phyloP scores from a whole-genome alignment of 2,329 filamentous ascomycete species.

The Sphaerostilbella broomeana region DNA sequence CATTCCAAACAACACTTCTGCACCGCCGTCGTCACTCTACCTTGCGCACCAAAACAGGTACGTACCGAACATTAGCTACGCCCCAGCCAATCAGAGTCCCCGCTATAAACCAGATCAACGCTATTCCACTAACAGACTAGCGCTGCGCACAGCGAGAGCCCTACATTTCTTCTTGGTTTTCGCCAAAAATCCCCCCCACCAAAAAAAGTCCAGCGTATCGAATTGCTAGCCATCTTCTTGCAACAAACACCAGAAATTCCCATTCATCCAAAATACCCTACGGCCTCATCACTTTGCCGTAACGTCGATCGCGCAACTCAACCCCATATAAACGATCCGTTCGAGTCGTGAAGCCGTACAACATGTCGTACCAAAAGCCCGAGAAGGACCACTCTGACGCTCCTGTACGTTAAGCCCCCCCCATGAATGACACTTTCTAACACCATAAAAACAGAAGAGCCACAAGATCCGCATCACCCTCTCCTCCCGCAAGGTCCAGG shows the following conservation, averaged over 20 bases:
- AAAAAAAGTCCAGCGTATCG: constrained; percentile 14
- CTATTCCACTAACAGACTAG: constrained; percentile 14
- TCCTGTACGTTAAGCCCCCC: constrained; percentile 52
- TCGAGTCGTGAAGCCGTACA: constrained; percentile 73
- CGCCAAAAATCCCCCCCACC: constrained; percentile 14
- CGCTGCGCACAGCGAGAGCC: constrained; percentile 17
- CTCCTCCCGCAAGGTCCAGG: constrained; percentile 86
- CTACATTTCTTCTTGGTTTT: too few relatives aligned
- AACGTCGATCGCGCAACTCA: constrained; percentile 35
- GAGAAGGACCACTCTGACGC: constrained; percentile 91
- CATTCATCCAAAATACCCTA: constrained; percentile 10
- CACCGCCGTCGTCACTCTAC: neutral
- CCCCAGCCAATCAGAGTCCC: constrained; percentile 13
- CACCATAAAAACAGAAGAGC: constrained; percentile 70
- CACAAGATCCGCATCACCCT: constrained; percentile 99
- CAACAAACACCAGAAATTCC: constrained; percentile 15
- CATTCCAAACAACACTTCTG: too few relatives aligned
- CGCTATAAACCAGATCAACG: neutral
- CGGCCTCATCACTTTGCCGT: constrained; percentile 74
- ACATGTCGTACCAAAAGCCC: constrained; percentile 90
- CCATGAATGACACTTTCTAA: neutral
- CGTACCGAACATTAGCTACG: neutral
- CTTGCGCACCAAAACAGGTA: neutral
- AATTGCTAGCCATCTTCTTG: constrained; percentile 17
- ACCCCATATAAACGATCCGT: constrained; percentile 34